phyloP scores from a whole-genome alignment of 2,329 filamentous ascomycete species.

The Drechslera avenae region DNA sequence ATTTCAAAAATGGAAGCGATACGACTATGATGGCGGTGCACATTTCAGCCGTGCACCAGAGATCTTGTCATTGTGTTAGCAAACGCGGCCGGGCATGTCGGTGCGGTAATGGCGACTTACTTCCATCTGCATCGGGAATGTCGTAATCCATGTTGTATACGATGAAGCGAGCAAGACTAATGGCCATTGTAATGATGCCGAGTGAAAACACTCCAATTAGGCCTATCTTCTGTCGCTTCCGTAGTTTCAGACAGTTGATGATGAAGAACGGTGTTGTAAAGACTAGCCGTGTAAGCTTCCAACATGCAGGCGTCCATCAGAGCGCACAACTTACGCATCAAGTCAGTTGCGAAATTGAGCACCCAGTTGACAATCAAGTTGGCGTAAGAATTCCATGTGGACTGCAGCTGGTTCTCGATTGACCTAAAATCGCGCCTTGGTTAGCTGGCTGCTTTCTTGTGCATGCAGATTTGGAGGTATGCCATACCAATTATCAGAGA shows the following conservation, averaged over 20 bases:
- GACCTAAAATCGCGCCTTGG: constrained; percentile 2
- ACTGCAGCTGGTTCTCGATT: constrained; percentile 25
- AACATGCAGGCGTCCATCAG: rapidly evolving
- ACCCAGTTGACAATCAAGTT: constrained; percentile 21
- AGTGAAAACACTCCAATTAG: constrained; percentile 30
- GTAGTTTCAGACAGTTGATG: constrained; percentile 28
- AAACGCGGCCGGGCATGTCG: no score
- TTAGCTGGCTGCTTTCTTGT: background rate
- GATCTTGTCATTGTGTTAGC: constrained; percentile 20
- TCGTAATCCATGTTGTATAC: constrained; percentile 25
- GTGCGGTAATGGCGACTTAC: constrained; percentile 10
- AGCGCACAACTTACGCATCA: constrained; percentile 18
- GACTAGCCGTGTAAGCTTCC: constrained; percentile 10
- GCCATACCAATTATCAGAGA: constrained; percentile 29
- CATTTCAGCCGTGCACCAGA: constrained; percentile 32
- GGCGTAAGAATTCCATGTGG: constrained; percentile 26
- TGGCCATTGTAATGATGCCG: constrained; percentile 26
- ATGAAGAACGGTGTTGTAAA: constrained; percentile 33
- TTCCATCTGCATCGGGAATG: constrained; percentile 26
- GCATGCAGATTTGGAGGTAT: background rate
- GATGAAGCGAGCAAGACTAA: constrained; percentile 29
- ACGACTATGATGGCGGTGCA: constrained; percentile 28
- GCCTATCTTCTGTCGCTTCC: constrained; percentile 28
- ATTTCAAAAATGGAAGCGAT: constrained; percentile 27
- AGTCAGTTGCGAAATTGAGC: constrained; percentile 27